Evolutionary conservation across 306 rosid genomes (phyloP), one percentile per base, ranked within the genome.

Genomic region (Vicia faba): DNA sequence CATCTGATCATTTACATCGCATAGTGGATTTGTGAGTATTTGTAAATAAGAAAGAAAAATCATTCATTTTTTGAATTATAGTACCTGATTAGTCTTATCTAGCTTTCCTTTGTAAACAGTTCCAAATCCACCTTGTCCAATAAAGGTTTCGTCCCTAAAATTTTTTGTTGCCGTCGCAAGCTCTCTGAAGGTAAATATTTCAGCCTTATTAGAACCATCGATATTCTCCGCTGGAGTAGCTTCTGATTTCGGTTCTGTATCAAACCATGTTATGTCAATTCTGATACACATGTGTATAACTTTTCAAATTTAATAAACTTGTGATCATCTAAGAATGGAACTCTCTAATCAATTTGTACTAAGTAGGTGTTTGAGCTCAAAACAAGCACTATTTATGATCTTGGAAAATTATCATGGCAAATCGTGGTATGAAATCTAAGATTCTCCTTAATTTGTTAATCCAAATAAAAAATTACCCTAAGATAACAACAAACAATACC

Each of bases 111-210:
- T 85, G 81, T 85, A 87, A 61, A 89, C 96, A 43, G 64, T 36
- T 46, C 96, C 96, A 80, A 89, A 89, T 76, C 95, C 96, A 39
- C 96, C 95, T 80, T 80, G 82, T 11, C 95, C 95, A 15, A 89
- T 60, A 19, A 72, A 76, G 39, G 75, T 62, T 57, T 83, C 89
- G 6, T 78, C 70, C 71, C 80, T 79, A 44, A 89, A 89, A 65
- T 78, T 80, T 31, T 69, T 79, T 7, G 96, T 89, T 67, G 96
- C 95, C 1, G 75, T 74, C 12, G 84, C 88, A 50, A 89, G 95
- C 71, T 87, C 91, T 33, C 79, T 62, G 57, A 73, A 87, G 58
- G 83, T 81, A 76, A 83, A 85, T 80, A 71, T 78, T 14, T 28
- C 68, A 48, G 81, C 71, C 68, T 70, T 67, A 29, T 56, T 2